phyloP scores from a whole-genome alignment of 768 basidiomycete genomes.

The Boletus pseudo-olivaceus region DNA sequence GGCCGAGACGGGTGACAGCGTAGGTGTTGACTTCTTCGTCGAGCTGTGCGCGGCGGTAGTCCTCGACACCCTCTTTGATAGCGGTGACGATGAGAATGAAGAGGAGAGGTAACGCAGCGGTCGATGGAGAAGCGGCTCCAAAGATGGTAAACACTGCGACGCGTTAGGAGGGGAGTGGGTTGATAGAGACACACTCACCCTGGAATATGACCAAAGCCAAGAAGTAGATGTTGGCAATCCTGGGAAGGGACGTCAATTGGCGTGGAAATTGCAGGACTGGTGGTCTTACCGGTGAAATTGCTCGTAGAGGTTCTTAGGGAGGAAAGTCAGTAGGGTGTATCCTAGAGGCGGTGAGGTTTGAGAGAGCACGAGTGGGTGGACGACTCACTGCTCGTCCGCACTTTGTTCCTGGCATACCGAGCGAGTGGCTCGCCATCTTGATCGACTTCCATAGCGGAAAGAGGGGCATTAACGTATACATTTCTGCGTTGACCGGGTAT shows the following conservation, averaged over 20 bases:
- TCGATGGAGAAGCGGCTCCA: slow-evolving; percentile 78
- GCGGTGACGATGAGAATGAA: slow-evolving; percentile 89
- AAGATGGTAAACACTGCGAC: slow-evolving; percentile 81
- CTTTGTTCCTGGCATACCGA: slow-evolving; percentile 89
- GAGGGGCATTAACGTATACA: slow-evolving; percentile 74
- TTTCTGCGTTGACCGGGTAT: slow-evolving; percentile 60
- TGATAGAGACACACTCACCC: slow-evolving; percentile 39
- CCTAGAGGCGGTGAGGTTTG: slow-evolving; percentile 42
- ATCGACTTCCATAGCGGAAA: slow-evolving; percentile 64
- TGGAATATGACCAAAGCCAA: slow-evolving; percentile 77
- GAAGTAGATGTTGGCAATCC: slow-evolving; percentile 93
- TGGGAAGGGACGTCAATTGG: slow-evolving; percentile 24
- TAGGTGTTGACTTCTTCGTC: slow-evolving; percentile 97
- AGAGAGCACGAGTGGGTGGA: not conserved
- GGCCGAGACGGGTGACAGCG: slow-evolving; percentile 82
- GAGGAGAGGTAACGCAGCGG: slow-evolving; percentile 79
- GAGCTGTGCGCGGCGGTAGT: slow-evolving; percentile 82
- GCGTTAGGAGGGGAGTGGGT: slow-evolving; percentile 9
- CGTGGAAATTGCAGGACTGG: not conserved
- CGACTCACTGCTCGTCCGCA: slow-evolving; percentile 83
- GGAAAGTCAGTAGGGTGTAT: slow-evolving; percentile 85
- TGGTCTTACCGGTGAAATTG: slow-evolving; percentile 79
- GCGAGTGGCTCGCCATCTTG: slow-evolving; percentile 69
- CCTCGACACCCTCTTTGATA: slow-evolving; percentile 94
- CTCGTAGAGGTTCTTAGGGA: slow-evolving; percentile 93